Base-by-base conservation (phyloP, 129 eudicot species). In the Tanacetum coccineum region DNA sequence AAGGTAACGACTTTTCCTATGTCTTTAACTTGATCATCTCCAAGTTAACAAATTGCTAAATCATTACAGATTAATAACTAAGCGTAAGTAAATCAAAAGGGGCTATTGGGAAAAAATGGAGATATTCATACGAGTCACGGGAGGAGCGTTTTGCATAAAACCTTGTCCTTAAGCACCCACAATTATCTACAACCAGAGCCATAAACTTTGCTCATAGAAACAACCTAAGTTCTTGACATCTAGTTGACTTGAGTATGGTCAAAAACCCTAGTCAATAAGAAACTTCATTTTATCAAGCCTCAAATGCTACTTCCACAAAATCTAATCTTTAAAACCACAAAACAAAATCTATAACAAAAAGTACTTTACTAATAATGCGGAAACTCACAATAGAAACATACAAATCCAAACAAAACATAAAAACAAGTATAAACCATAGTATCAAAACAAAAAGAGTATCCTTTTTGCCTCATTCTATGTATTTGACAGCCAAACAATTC, bases 381-480 rank as follows among this genome's bases (percentile, higher is more conserved):
- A 65, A 42, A 63, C 4, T n/a, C n/a, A n/a, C n/a, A n/a, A n/a
- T n/a, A n/a, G n/a, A n/a, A n/a, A n/a, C n/a, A n/a, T n/a, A 66
- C 21, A 49, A 20, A 4, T 60, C 10, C 53, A 67, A 6, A 25
- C 17, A 67, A 66, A 59, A 3, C 32, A 28, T 2, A 18, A 64
- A 56, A 67, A 57, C 14, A 59, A 58, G 3, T n/a, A n/a, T n/a
- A n/a, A n/a, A n/a, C n/a, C n/a, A n/a, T 70, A 83, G n/a, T n/a
- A n/a, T n/a, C n/a, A n/a, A n/a, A n/a, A n/a, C n/a, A n/a, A n/a
- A n/a, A n/a, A n/a, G n/a, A n/a, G n/a, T n/a, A n/a, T n/a, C 88
- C 88, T 80, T 83, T 72, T 83, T 80, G 17, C 88, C 88, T 77
- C 85, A 80, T 74, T 83, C 88, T 36, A 80, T 80, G 79, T 83